Percentiles rank a stretch among this genome's conserved stretches.
phyloP scores from a whole-genome alignment of 108 stramenopile species.

The Aurantiochytrium sp. region DNA sequence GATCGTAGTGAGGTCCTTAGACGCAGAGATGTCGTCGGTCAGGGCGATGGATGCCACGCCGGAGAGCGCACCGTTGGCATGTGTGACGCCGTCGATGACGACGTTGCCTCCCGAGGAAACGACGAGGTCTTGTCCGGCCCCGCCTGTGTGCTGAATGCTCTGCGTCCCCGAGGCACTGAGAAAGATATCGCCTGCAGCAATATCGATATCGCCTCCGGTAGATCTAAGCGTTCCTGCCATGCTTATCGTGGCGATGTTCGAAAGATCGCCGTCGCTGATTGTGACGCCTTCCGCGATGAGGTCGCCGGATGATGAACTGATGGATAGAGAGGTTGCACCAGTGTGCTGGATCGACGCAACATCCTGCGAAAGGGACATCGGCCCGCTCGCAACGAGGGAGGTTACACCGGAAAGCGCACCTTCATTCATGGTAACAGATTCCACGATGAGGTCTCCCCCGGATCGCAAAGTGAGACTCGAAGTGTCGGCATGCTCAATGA shows the following conservation, averaged over 20 bases:
- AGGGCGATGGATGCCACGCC: not conserved
- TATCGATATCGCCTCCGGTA: not conserved
- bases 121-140: not conserved
- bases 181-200: not conserved
- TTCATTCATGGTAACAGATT: not conserved
- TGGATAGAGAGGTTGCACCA: not conserved
- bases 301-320: not conserved
- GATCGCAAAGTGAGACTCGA: not conserved
- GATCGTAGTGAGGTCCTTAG: too few relatives aligned
- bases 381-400: not conserved
- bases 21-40: too few relatives aligned
- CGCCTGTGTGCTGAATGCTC: not conserved
- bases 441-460: not conserved
- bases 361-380: not conserved
- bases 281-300: not conserved
- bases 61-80: not conserved
- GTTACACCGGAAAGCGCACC: not conserved
- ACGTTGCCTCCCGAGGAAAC: not conserved
- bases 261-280: not conserved
- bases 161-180: not conserved
- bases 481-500: not conserved
- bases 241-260: not conserved
- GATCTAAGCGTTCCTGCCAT: not conserved
- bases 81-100: not conserved
- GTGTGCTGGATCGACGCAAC: not conserved